Evolutionary conservation across 805 yeast genomes (phyloP).

Genomic region (Barnettozyma populi): DNA sequence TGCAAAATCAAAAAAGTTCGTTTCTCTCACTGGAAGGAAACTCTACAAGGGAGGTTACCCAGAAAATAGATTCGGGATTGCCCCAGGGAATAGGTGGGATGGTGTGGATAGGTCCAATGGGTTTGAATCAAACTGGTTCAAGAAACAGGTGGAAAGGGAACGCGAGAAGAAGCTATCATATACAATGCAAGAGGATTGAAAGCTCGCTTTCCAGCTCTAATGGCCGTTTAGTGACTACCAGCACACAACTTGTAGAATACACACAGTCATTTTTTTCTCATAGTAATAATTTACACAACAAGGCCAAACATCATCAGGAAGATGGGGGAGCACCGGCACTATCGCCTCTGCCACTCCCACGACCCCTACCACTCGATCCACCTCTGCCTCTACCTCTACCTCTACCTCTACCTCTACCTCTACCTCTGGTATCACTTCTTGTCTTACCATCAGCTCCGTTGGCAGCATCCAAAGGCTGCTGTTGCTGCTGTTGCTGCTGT

Average conservation of each 20-base stretch:
- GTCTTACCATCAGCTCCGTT: neutral
- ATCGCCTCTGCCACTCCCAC: conserved; percentile 18
- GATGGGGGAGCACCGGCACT: conserved; percentile 4
- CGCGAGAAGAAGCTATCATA: conserved; percentile 28
- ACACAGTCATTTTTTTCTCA: conserved; percentile 1
- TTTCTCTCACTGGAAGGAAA: conserved; percentile 43
- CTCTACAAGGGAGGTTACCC: conserved; percentile 51
- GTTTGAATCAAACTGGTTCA: conserved; percentile 61
- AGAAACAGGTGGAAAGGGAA: conserved; percentile 32
- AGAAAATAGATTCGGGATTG: conserved; percentile 67
- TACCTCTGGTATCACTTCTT: conserved; percentile 10
- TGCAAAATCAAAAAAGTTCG: conserved; percentile 18
- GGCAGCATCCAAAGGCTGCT: neutral
- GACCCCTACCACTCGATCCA: conserved; percentile 18
- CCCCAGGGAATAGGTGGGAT: conserved; percentile 86
- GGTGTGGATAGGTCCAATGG: conserved; percentile 90
- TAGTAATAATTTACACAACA: neutral
- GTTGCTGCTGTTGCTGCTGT: neutral
- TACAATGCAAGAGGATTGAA: conserved; percentile 35
- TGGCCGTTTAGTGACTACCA: neutral
- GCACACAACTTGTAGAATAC: neutral
- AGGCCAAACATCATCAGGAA: neutral
- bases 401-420: conserved; percentile 24
- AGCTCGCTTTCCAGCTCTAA: conserved; percentile 8
- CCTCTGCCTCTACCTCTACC: conserved; percentile 20